Conservation (phyloP, 208 protist genomes). For the Acanthamoeba castellanii region DNA sequence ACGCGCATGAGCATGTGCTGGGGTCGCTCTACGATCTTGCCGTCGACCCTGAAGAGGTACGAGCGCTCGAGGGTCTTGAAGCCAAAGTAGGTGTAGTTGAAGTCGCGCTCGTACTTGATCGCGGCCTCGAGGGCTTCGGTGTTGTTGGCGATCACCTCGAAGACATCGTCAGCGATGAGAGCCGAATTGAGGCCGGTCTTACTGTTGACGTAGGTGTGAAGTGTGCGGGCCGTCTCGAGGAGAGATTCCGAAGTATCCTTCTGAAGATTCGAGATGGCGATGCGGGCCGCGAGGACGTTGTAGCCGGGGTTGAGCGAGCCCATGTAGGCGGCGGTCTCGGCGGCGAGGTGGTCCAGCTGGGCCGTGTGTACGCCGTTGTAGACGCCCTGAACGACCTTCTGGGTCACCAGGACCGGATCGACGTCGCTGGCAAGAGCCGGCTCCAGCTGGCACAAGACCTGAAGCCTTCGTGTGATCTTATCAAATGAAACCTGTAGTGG, state of each 20-base stretch:
- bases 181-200: constrained; percentile 91
- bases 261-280: constrained; percentile 98
- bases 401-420: constrained; percentile 82
- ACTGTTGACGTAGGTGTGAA: constrained; percentile 94
- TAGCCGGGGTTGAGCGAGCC: constrained; percentile 96
- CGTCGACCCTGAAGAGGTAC: constrained; percentile 97
- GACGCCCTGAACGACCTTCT: constrained; percentile 94
- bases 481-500: constrained; percentile 83
- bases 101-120: constrained; percentile 96
- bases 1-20: constrained; percentile 99
- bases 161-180: constrained; percentile 96
- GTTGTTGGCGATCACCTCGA: constrained; percentile 86
- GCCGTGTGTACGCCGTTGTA: constrained; percentile 93
- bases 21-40: constrained; percentile 96
- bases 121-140: constrained; percentile 92
- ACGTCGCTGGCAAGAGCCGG: constrained; percentile 80
- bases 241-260: constrained; percentile 95
- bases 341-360: constrained; percentile 96
- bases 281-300: constrained; percentile 96
- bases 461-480: constrained; percentile 85
- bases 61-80: constrained; percentile 99
- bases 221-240: constrained; percentile 91
- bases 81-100: constrained; percentile 99
- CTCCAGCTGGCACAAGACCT: constrained; percentile 83
- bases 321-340: constrained; percentile 97